phyloP scores from a whole-genome alignment of 257 asterid species.

The Solanum rostratum region DNA sequence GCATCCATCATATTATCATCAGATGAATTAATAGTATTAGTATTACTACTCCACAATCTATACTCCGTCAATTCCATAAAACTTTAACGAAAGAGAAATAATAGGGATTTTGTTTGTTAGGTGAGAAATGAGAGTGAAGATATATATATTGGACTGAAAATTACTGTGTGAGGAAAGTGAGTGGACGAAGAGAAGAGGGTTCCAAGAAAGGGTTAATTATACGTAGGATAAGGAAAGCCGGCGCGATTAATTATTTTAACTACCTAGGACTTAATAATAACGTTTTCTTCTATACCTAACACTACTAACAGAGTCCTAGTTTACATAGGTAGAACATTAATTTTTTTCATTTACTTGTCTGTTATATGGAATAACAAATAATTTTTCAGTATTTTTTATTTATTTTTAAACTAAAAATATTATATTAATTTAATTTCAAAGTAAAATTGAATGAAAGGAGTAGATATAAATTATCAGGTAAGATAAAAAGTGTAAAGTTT shows the following conservation, averaged over 20 bases:
- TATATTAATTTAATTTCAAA: too few relatives aligned
- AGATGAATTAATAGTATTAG: background rate
- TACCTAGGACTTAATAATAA: background rate
- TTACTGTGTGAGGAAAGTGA: background rate
- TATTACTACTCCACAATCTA: slow-evolving; percentile 19
- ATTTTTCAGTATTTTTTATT: too few relatives aligned
- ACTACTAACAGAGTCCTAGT: background rate
- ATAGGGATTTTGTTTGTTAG: background rate
- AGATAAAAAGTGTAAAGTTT: too few relatives aligned
- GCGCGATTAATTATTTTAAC: background rate
- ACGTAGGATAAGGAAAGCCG: background rate
- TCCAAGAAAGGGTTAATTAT: background rate
- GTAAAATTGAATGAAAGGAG: background rate
- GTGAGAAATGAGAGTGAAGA: slow-evolving; percentile 2
- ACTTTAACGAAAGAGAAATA: background rate
- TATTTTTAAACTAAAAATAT: too few relatives aligned
- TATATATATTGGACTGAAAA: background rate
- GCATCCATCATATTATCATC: slow-evolving; percentile 45
- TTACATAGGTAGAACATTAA: background rate
- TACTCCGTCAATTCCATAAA: slow-evolving; percentile 29
- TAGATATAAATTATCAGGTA: too few relatives aligned
- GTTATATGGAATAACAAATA: too few relatives aligned
- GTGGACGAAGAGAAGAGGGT: background rate
- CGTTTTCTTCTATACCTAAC: background rate
- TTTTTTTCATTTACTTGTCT: too few relatives aligned